Evolutionary conservation across 768 basidiomycete genomes (phyloP), one percentile per base, ranked within the genome.

Genomic region (Leccinum arenicola): DNA sequence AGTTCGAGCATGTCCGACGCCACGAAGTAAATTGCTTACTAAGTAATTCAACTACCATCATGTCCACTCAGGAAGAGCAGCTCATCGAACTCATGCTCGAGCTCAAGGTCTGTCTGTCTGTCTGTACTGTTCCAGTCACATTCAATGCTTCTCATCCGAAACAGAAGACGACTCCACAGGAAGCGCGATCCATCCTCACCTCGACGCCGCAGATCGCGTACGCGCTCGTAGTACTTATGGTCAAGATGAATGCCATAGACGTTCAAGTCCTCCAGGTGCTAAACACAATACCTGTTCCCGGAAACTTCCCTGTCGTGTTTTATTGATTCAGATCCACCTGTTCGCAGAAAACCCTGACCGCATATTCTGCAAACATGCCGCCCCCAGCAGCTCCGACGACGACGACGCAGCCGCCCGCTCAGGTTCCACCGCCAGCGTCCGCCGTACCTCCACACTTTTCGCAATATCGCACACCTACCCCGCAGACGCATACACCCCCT

Each of bases 131-230:
- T 10, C 7, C 23, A 2, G n/a, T 59, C 14, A n/a, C 52, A 53
- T 53, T 64, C 48, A 47, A 59, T 21, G 12, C 21, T 11, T 31
- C 57, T 33, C 40, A 25, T 15, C 6, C 3, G 15, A 23, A n/a
- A 43, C 66, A 91, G 88, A 88, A 88, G 84, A 87, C 89, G 1
- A 86, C 87, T 0, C 86, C 88, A 31, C 81, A 81, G 25, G 84
- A 88, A 29, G 89, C 88, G 2, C 78, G 82, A 19, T 76, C 78
- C 33, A 88, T 92, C 65, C 77, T 92, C 47, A 87, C 87, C 63
- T 78, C 79, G 15, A 88, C 89, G 61, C 89, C 89, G 0, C 84
- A 85, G 54, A 89, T 92, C 57, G 84, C 89, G 0, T 91, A 89
- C 70, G 88, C 87, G 2, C 76, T 92, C 0, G 88, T 92, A 58